Evolutionary conservation across 2,329 filamentous ascomycete species (phyloP).

Genomic region (Colletotrichum tanaceti): DNA sequence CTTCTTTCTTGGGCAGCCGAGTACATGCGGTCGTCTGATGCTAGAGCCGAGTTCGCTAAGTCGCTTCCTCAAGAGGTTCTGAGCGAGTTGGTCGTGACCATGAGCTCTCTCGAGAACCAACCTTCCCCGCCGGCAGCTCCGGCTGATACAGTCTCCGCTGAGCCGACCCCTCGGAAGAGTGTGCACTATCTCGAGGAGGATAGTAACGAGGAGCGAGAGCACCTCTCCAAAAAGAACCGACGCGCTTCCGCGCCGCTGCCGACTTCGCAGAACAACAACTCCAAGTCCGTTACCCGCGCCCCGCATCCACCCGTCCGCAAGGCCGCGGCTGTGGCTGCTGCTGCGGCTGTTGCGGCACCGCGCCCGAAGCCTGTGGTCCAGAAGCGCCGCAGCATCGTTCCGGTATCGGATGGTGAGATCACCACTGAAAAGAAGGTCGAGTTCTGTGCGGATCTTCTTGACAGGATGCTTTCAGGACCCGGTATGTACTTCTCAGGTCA

Average conservation of each 20-base stretch:
- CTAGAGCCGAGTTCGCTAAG: constrained; percentile 68
- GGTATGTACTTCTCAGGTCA: constrained; percentile 52
- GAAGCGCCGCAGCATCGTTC: constrained; percentile 51
- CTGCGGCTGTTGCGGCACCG: constrained; percentile 43
- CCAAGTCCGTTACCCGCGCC: constrained; percentile 21
- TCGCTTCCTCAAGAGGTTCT: constrained; percentile 71
- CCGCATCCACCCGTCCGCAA: constrained; percentile 46
- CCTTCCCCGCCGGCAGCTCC: constrained; percentile 45
- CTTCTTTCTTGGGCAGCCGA: constrained; percentile 72
- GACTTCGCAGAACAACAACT: constrained; percentile 35
- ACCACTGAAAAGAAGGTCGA: constrained; percentile 57
- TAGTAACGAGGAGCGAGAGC: constrained; percentile 53
- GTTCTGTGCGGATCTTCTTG: constrained; percentile 69
- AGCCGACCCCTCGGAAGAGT: constrained; percentile 54
- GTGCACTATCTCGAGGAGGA: constrained; percentile 62
- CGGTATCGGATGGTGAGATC: constrained; percentile 42
- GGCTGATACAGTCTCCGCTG: constrained; percentile 40
- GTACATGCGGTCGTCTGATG: constrained; percentile 69
- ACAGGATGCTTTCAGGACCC: constrained; percentile 71
- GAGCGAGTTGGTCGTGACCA: constrained; percentile 70
- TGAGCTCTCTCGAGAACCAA: constrained; percentile 65
- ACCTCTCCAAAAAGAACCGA: constrained; percentile 55
- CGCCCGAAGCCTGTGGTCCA: constrained; percentile 48
- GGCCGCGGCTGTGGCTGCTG: constrained; percentile 34
- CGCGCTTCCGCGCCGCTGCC: constrained; percentile 52